phyloP scores from a whole-genome alignment of 441 rosid species.

The Populus trichocarpa region DNA sequence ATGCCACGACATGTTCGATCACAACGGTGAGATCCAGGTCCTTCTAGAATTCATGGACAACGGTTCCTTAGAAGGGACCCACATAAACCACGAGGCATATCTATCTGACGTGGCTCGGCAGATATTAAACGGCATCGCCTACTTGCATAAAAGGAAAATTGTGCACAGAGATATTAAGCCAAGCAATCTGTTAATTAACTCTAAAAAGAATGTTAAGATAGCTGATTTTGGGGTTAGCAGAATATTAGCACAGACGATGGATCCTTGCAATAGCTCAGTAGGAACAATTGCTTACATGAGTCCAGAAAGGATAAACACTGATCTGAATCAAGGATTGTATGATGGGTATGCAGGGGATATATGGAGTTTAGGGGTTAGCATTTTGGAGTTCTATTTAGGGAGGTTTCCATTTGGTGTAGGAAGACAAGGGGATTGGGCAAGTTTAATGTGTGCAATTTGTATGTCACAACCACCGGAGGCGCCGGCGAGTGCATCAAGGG shows the following conservation, averaged over 20 bases:
- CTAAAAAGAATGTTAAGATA: constrained; percentile 28
- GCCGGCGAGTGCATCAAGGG: constrained; percentile 55
- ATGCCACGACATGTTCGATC: constrained; percentile 82
- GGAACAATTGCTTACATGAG: constrained; percentile 97
- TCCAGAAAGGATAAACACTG: constrained; percentile 91
- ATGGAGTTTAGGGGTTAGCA: constrained; percentile 88
- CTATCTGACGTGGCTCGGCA: constrained; percentile 72
- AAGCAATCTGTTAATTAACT: constrained; percentile 63
- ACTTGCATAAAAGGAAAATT: constrained; percentile 73
- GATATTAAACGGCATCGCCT: constrained; percentile 70
- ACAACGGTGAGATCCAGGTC: constrained; percentile 80
- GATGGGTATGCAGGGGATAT: constrained; percentile 80
- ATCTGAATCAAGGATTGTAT: constrained; percentile 80
- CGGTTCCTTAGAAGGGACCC: constrained; percentile 84
- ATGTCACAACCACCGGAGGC: constrained; percentile 85
- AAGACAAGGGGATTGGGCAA: constrained; percentile 91
- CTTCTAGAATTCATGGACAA: constrained; percentile 84
- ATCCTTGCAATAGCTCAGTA: constrained; percentile 82
- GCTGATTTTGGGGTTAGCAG: constrained; percentile 92
- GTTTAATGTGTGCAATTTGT: constrained; percentile 88
- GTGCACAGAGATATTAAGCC: constrained; percentile 95
- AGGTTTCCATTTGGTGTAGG: constrained; percentile 71
- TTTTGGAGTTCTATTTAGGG: constrained; percentile 81
- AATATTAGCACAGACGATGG: constrained; percentile 79
- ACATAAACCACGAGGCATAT: constrained; percentile 41